Base-by-base conservation (phyloP, 2,329 filamentous ascomycete species). In the Fusarium sterilihyphosum region DNA sequence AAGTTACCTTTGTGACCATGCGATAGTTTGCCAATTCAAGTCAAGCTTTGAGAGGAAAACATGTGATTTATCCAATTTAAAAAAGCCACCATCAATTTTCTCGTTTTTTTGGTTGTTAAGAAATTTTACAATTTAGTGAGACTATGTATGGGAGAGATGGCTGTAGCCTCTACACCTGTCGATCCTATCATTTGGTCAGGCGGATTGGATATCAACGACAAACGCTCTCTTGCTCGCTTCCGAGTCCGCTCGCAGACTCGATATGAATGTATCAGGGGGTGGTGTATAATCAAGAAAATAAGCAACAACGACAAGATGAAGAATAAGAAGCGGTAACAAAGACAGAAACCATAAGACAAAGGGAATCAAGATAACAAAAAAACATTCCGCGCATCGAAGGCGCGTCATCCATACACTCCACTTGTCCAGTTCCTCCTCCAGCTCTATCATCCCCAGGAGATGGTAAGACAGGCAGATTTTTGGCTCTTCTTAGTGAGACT, bases 231-330 rank as follows among this genome's bases (percentile, higher is more conserved):
- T 77, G 69, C 73, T 79, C 73, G 75, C 74, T 73, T 71, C 33
- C 38, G 67, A 80, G 75, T 78, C 80, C 78, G 79, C 78, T 81
- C 68, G 79, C 81, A 81, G 79, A 78, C 79, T 76, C 76, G 64
- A 57, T 68, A 75, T 77, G 78, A 79, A 79, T 77, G 78, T 80
- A 79, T 79, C 77, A 79, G 70, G n/a, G 78, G 68, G 47, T 80
- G 70, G 79, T 81, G 76, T 81, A 80, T 80, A 81, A 80, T 77
- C 78, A 77, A 79, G 78, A 61, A 79, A 68, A 70, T 73, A 74
- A 76, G 18, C 12, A 38, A 29, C 76, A 65, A 71, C 73, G 77
- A 79, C 64, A 70, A 74, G 67, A 77, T 61, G 65, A 61, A 60
- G 50, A 44, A 61, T 49, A 29, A 46, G 65, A 46, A 75, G 64